Percentiles rank a stretch among this genome's conserved stretches.
These are phyloP conservation scores for Ogataea methylovora DNA, from an alignment of 805 yeast genomes.

Conservation along the genomic window DNA sequence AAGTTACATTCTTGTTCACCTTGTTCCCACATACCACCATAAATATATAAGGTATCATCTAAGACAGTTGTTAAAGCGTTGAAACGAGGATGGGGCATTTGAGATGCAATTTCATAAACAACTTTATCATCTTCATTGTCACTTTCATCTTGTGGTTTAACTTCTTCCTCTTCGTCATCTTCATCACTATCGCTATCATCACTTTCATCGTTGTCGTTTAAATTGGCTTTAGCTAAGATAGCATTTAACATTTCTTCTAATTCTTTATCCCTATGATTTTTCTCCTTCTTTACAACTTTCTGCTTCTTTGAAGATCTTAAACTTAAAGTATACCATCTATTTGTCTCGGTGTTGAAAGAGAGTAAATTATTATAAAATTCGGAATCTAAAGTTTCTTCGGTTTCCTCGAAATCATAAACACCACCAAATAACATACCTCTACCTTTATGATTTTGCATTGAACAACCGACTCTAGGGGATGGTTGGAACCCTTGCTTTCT, in stretches of 20 bases:
- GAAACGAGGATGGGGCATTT: conserved; percentile 83
- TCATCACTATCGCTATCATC: conserved; percentile 22
- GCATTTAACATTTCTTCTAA: conserved; percentile 74
- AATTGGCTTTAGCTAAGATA: conserved; percentile 65
- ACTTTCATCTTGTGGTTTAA: conserved; percentile 25
- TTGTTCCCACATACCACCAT: conserved; percentile 84
- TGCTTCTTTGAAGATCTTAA: conserved; percentile 57
- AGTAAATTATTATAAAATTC: conserved; percentile 73
- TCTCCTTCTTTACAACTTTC: conserved; percentile 32
- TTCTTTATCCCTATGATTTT: conserved; percentile 63
- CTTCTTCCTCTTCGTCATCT: conserved; percentile 27
- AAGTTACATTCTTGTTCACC: conserved; percentile 82
- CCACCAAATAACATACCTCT: conserved; percentile 94
- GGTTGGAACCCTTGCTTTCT: conserved; percentile 88
- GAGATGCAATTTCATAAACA: conserved; percentile 51
- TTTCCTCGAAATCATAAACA: conserved; percentile 90
- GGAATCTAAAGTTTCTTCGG: conserved; percentile 85
- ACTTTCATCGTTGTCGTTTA: conserved; percentile 47
- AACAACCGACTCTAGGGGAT: conserved; percentile 90
- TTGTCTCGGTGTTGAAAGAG: conserved; percentile 77
- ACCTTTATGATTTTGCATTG: conserved; percentile 82
- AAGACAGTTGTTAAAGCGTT: conserved; percentile 80
- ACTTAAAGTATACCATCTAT: conserved; percentile 77
- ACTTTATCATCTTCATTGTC: conserved; percentile 28
- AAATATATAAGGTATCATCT: conserved; percentile 76